These are phyloP conservation scores for Penicillium verhagenii DNA, from an alignment of 495 filamentous ascomycete genomes.

Conservation along the genomic window DNA sequence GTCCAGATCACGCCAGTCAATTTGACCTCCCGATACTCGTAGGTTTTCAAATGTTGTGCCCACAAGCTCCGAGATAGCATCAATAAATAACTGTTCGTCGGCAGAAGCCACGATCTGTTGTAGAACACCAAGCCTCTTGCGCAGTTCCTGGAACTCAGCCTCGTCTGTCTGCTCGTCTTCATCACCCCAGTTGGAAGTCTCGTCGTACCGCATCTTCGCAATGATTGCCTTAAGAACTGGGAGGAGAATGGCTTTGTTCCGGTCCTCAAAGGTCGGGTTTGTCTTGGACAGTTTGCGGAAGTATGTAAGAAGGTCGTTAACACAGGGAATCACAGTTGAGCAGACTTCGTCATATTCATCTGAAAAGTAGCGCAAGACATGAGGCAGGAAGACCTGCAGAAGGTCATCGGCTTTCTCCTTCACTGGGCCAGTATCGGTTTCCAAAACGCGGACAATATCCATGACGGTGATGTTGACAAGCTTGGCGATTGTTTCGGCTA, in stretches of 20 bases:
- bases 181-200: conserved; percentile 88
- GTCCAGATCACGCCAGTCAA: conserved; percentile 95
- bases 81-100: conserved; percentile 80
- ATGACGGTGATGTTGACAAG: conserved; percentile 86
- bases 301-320: conserved; percentile 85
- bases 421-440: conserved; percentile 54
- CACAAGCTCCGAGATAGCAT: conserved; percentile 80
- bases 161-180: conserved; percentile 96
- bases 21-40: conserved; percentile 62
- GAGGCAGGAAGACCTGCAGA: conserved; percentile 76
- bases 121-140: conserved; percentile 81
- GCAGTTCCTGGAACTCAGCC: conserved; percentile 94
- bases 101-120: conserved; percentile 88
- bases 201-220: conserved; percentile 93
- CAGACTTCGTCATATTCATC: conserved; percentile 98
- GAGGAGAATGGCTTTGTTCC: conserved; percentile 74
- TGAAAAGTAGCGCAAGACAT: conserved; percentile 87
- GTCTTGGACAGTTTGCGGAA: conserved; percentile 72
- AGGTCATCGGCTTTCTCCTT: conserved; percentile 67
- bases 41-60: conserved; percentile 76
- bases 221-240: conserved; percentile 89
- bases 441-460: conserved; percentile 81
- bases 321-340: conserved; percentile 85
- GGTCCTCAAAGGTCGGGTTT: conserved; percentile 57
- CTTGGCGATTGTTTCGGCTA: conserved; percentile 91